Percentiles rank a stretch among this genome's conserved stretches.
These are phyloP conservation scores for Mycosphaerella sp. DNA, from an alignment of 2,329 filamentous ascomycete genomes.

Conservation along the genomic window DNA sequence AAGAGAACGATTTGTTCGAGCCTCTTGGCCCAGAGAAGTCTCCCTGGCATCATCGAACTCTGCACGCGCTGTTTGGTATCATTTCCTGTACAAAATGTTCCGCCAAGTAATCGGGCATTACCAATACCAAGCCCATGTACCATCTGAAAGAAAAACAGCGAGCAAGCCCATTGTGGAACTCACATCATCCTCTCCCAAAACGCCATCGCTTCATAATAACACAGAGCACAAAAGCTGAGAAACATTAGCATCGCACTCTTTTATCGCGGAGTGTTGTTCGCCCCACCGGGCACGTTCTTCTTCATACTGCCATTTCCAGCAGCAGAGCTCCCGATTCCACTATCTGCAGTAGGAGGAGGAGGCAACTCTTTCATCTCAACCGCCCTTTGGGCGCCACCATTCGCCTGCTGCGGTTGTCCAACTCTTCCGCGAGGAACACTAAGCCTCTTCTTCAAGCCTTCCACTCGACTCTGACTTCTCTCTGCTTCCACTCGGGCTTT, in stretches of 20 bases:
- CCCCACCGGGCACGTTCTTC: conserved; percentile 7
- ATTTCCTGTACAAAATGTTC: not conserved
- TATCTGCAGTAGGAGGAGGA: conserved; percentile 8
- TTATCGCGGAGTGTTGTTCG: conserved; percentile 12
- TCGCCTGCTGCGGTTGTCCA: conserved; percentile 5
- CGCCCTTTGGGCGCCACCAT: conserved; percentile 22
- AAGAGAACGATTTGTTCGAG: too few species aligned
- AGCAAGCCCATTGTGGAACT: too few species aligned
- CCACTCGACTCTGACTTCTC: conserved; percentile 38
- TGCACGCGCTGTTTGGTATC: not conserved
- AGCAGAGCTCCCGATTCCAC: not conserved
- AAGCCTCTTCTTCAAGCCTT: conserved; percentile 47
- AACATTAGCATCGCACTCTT: not conserved
- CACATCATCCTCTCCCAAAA: not conserved
- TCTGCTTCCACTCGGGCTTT: conserved; percentile 12
- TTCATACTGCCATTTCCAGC: not conserved
- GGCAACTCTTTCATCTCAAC: conserved; percentile 63
- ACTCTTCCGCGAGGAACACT: conserved; percentile 12
- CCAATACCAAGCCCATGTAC: not conserved
- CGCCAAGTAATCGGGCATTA: not conserved
- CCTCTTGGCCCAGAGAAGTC: too few species aligned
- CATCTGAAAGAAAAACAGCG: not conserved
- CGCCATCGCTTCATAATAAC: not conserved
- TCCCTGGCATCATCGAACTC: too few species aligned
- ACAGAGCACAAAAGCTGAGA: not conserved